phyloP scores from a whole-genome alignment of 164 flowering plant genomes.

The Sextonia rubra region DNA sequence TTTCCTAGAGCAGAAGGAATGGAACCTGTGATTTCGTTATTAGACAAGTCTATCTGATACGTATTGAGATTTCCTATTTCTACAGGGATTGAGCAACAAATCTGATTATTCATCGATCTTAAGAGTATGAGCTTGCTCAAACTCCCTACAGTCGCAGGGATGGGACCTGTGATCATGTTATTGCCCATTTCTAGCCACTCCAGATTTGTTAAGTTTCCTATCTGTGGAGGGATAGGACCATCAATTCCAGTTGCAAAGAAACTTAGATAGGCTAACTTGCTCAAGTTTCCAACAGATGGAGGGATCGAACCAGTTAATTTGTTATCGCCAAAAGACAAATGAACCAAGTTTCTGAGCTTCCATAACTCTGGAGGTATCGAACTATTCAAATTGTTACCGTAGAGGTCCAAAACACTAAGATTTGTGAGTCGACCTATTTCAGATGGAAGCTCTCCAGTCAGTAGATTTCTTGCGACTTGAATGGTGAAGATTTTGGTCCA shows the following conservation, averaged over 20 bases:
- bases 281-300: constrained; percentile 19
- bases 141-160: constrained; percentile 6
- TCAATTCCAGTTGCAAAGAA: not conserved
- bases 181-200: not conserved
- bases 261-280: not conserved
- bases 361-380: no score
- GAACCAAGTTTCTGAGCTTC: no score
- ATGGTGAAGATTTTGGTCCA: no score
- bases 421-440: constrained; percentile 20
- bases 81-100: constrained; percentile 19
- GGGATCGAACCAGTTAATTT: constrained; percentile 19
- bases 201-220: not conserved
- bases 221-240: not conserved
- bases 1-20: not conserved
- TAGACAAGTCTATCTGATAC: not conserved
- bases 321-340: not conserved
- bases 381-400: no score
- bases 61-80: constrained; percentile 22
- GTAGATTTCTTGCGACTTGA: constrained; percentile 6
- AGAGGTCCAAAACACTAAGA: not conserved
- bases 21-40: not conserved
- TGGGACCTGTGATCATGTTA: not conserved
- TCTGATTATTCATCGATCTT: constrained; percentile 19
- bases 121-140: not conserved
- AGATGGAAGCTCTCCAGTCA: constrained; percentile 19